Evolutionary conservation across 1,284 basidiomycete species (phyloP), one percentile per base, ranked within the genome.

Genomic region (Schizophyllum commune): DNA sequence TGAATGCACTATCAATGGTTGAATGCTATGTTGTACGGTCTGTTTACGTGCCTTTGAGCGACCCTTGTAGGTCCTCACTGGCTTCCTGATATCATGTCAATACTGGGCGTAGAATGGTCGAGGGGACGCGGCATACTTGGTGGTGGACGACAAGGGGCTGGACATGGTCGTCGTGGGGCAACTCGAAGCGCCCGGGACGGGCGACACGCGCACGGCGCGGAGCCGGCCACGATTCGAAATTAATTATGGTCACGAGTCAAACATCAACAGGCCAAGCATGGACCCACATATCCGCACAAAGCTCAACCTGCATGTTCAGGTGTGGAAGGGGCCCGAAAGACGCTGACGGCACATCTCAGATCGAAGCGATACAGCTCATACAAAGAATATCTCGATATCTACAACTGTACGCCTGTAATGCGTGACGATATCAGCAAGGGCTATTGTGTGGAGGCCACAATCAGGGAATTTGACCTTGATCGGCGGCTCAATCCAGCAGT

Each of bases 401-500:
- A 5, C 27, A 27, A 27, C 5, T 27, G 27, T 27, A 2, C 27
- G 27, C 27, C 5, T 5, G 27, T 27, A 27, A 2, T 27, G 5
- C 27, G 27, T 2, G 2, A 27, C 27, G 5, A 27, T 27, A 27
- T 27, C 27, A 27, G 27, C 27, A 5, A 27, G 27, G 27, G 5
- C 5, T 5, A 27, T 52, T 7, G 51, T 7, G 51, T 52, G 7
- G 51, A 52, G 51, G 20, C 15, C 60, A 58, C 27, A 57, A 57
- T 65, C 60, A n/a, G 68, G 68, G 58, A 68, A 69, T 9, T 17
- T 59, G 33, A 57, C 55, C 64, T 71, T 67, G 65, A 74, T 72
- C 58, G 66, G 60, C 62, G 65, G n/a, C 54, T 62, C 56, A 62
- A 75, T 52, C 65, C 62, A 72, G 58, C 56, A 69, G 59, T 66